Evolutionary conservation across 2,329 filamentous ascomycete genomes (phyloP), one percentile per base, ranked within the genome.

Genomic region (Pseudohalonectria lignicola): DNA sequence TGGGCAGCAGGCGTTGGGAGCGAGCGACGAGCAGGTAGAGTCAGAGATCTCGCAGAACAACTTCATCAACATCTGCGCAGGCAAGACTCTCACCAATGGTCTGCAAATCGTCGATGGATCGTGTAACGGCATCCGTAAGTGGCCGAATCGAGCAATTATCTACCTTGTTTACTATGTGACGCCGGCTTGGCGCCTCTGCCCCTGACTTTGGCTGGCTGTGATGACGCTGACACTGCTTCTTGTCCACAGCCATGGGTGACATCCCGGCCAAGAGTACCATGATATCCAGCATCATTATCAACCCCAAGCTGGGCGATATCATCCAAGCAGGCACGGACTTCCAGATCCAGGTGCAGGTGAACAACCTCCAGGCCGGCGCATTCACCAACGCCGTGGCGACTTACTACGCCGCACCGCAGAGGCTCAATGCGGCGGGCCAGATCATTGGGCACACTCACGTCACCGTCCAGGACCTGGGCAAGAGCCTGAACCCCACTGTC

Each of bases 61-160:
- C 60, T 78, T 77, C 53, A 75, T 77, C 65, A 77, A 77, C 64
- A 75, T 76, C 53, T 78, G 74, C 51, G 42, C 54, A 4, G 70
- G 68, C 33, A 48, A 67, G 53, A 68, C 61, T 0, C 52, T 76
- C 34, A 80, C 76, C 45, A 76, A 82, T 49, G 77, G 76, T 49
- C 56, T 68, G 20, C 76, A 81, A 53, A 61, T 69, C 37, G 62
- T 61, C 30, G 54, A 45, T 2, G 77, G 77, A 15, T 80, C 76
- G 17, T 81, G 76, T 57, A 81, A 81, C 53, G 71, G 71, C 52
- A 67, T 77, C 46, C 60, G 69, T 69, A 61, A 55, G 69, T 61
- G 12, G 2, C 33, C 15, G n/a, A n/a, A n/a, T n/a, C n/a, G n/a
- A n/a, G n/a, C n/a, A n/a, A 17, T 35, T 29, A 19, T 30, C 18